A percentile compares a stretch with the other conserved stretches of the same genome.
These are phyloP conservation scores for Takashimella tepidaria DNA, from an alignment of 1,284 basidiomycete species.

Conservation along the genomic window DNA sequence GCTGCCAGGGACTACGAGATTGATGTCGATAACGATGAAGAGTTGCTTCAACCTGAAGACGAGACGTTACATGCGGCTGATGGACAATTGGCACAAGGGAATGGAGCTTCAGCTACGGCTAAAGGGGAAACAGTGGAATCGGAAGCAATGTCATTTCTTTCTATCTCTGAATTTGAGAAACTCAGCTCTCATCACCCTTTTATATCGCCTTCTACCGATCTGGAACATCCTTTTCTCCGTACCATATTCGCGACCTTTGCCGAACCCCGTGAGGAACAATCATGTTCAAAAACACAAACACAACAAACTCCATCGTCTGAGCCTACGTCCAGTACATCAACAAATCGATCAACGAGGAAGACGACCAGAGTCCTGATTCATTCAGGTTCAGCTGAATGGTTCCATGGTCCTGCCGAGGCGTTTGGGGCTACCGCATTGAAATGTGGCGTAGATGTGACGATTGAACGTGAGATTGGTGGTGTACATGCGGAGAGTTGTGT, in stretches of 20 bases:
- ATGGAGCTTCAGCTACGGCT: no score
- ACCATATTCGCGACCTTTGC: conserved; percentile 1
- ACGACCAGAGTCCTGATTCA: conserved; percentile 10
- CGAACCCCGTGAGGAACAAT: background rate
- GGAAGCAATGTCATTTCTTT: background rate
- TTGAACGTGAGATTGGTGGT: conserved; percentile 9
- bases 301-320: no score
- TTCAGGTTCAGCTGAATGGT: conserved; percentile 17
- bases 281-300: no score
- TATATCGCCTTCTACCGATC: conserved; percentile 12
- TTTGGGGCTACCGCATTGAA: conserved; percentile 5
- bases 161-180: background rate
- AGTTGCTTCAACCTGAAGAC: background rate
- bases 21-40: background rate
- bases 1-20: background rate
- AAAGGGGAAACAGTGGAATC: background rate
- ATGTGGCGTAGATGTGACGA: conserved; percentile 7
- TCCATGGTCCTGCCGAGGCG: conserved; percentile 4
- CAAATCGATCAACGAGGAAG: no score
- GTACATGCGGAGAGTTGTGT: conserved; percentile 13
- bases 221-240: conserved; percentile 8
- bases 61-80: background rate
- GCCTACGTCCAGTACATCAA: no score
- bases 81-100: no score
- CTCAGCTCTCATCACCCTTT: conserved; percentile 18